Conservation (phyloP, 73 alveolate genomes). For the Uronychia setigera region DNA sequence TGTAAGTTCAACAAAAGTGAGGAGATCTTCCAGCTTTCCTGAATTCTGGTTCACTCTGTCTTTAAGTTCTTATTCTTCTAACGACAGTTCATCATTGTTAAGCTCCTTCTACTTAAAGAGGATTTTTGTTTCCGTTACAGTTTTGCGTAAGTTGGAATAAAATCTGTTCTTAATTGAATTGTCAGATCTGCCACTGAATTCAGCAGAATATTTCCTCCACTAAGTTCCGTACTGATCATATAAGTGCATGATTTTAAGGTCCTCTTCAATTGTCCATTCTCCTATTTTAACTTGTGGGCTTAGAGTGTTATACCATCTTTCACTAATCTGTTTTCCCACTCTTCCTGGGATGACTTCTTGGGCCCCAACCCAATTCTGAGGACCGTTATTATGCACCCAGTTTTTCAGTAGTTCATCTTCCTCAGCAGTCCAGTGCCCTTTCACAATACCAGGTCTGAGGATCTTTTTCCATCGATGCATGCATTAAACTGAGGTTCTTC, state of each 20-base stretch:
- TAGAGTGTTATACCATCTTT: slow-evolving; percentile 77
- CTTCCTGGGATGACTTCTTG: slow-evolving; percentile 81
- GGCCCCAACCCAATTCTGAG: slow-evolving; percentile 83
- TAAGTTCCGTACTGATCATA: slow-evolving; percentile 39
- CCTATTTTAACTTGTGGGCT: slow-evolving; percentile 71
- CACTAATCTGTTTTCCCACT: slow-evolving; percentile 65
- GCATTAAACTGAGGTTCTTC: background rate
- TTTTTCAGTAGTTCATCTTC: slow-evolving; percentile 80
- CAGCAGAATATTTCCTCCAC: slow-evolving; percentile 50
- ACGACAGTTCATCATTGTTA: too few species aligned
- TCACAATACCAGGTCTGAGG: slow-evolving; percentile 2
- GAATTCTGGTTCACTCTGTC: too few species aligned
- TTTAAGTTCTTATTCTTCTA: too few species aligned
- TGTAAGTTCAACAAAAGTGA: too few species aligned
- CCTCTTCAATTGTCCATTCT: slow-evolving; percentile 70
- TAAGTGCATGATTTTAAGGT: slow-evolving; percentile 34
- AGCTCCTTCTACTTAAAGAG: too few species aligned
- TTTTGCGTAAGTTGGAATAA: slow-evolving; percentile 28
- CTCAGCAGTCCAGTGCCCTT: slow-evolving; percentile 88
- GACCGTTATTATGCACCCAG: slow-evolving; percentile 74
- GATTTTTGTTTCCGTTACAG: background rate
- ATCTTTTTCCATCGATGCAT: slow-evolving; percentile 1
- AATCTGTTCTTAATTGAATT: slow-evolving; percentile 66
- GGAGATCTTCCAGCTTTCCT: too few species aligned
- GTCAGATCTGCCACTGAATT: slow-evolving; percentile 59